A percentile compares a stretch with the other conserved stretches of the same genome.
Evolutionary conservation across 192 early-diverging fungal species (phyloP).

Genomic region (Coemansia sp.): DNA sequence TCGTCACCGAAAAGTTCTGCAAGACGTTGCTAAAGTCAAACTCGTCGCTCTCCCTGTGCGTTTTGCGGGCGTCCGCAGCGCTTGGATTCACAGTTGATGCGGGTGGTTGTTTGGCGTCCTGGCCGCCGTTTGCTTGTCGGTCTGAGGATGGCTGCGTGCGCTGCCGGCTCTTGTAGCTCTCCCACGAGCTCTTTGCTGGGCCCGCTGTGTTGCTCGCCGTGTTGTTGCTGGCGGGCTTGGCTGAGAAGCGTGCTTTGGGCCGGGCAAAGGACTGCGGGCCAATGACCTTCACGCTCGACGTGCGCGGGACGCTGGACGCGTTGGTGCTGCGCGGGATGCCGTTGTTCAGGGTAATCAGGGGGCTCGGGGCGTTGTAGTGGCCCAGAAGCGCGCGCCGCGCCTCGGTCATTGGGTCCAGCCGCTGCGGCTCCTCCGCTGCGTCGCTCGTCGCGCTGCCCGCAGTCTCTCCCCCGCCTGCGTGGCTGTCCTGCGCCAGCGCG

Average conservation of each 20-base stretch:
- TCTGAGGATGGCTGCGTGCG: too few species aligned
- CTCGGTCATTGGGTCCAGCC: conserved; percentile 35
- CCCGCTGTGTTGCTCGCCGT: not conserved
- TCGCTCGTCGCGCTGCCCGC: not conserved
- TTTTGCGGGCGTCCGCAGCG: too few species aligned
- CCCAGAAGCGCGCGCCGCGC: conserved; percentile 45
- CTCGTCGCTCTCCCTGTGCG: conserved; percentile 7
- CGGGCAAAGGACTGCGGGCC: conserved; percentile 40
- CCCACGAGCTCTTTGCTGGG: not conserved
- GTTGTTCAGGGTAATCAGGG: conserved; percentile 20
- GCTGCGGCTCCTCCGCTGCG: not conserved
- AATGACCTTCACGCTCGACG: conserved; percentile 44
- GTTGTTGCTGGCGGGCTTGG: not conserved
- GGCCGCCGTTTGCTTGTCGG: too few species aligned
- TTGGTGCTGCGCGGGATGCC: conserved; percentile 37
- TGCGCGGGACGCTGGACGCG: conserved; percentile 1
- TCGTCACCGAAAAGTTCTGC: conserved; percentile 34
- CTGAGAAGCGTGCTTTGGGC: conserved; percentile 9
- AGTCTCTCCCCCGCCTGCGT: not conserved
- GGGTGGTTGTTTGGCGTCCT: too few species aligned
- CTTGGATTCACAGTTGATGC: too few species aligned
- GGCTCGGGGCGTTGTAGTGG: conserved; percentile 36
- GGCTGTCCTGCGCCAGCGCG: not conserved
- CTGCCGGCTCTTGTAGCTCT: not conserved
- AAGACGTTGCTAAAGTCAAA: conserved; percentile 29